Evolutionary conservation across 169 alveolate species (phyloP), one percentile per base, ranked within the genome.

Genomic region (Eimeria necatrix): DNA sequence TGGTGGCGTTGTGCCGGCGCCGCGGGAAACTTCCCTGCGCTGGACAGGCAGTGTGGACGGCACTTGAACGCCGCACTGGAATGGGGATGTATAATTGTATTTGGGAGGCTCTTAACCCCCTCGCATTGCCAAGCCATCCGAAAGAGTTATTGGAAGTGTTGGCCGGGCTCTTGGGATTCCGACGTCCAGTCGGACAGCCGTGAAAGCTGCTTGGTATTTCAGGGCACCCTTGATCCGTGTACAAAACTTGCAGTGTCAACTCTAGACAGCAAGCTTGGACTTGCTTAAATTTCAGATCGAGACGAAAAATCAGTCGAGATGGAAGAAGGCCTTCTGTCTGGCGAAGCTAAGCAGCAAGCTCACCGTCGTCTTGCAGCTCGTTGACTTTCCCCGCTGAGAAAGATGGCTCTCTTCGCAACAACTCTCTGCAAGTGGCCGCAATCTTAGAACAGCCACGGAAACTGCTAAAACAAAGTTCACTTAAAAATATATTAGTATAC

Each of bases 91-190:
- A 53, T 49, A 48, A 53, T 83, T 83, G 18, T 56, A 26, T 24
- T 83, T 22, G 73, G 91, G 70, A 83, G 91, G 91, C 41, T 83
- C 73, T 83, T 59, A 59, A 83, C 56, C 76, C 91, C 91, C 73
- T 83, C 32, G n/a, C 93, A 85, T 85, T 59, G 93, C 73, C 46
- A n/a, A 20, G 93, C 93, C 93, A 85, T 85, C 51, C 70, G 76
- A 41, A 60, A 61, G 80, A 64, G 80, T 26, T 53, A 52, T 60
- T 61, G 41, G 41, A 32, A 32, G 41, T 32, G 41, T 32, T 32
- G 41, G 2, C 41, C 2, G 41, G 41, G 41, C 41, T 32, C 41
- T 32, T 32, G 41, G 41, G 41, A 0, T 32, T 32, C 41, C 41
- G 41, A 32, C 41, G 41, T 32, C 41, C 41, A 32, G 41, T 32